Evolutionary conservation across 768 basidiomycete species (phyloP), one percentile per base, ranked within the genome.

Genomic region (Boletus speciosus): DNA sequence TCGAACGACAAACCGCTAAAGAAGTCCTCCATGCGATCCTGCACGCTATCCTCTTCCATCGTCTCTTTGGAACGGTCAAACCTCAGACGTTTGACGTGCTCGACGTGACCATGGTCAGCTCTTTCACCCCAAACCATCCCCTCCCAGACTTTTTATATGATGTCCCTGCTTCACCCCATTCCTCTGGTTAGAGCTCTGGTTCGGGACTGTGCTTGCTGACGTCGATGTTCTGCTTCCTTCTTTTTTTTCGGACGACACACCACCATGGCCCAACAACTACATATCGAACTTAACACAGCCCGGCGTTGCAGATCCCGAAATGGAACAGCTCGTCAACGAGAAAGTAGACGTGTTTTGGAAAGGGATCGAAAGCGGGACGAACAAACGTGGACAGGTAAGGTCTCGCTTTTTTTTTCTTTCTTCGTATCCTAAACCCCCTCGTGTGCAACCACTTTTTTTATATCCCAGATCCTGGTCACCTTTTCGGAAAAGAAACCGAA

Each of bases 21-120:
- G 90, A 92, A 59, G 87, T 86, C 41, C 78, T 93, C 6, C 80
- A 78, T 51, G 90, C 83, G 4, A 75, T 91, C 49, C 77, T 93
- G n/a, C 91, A 93, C 62, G 77, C 88, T 0, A 86, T 93, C 45
- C 74, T 93, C 15, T 93, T 93, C 65, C 90, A 93, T 65, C 81
- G 90, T 8, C 75, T 91, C 19, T 90, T 93, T 64, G 91, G 90
- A 4, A 84, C 82, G 0, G 79, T 93, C 40, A 89, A 85, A 60
- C 86, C 91, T 0, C 80, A 81, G 60, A 85, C 78, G 2, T 85
- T 88, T 55, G 90, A 93, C 53, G 84, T 93, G 0, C 77, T 91
- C 11, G 90, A 93, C 66, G 83, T 93, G 21, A 91, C 90, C 1
- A 86, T 93, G 84, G 90, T 90, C 49, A 38, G 83, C 58, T 4